Base-by-base conservation (phyloP, 2,329 filamentous ascomycete genomes). In the Cyphellophora europaea region DNA sequence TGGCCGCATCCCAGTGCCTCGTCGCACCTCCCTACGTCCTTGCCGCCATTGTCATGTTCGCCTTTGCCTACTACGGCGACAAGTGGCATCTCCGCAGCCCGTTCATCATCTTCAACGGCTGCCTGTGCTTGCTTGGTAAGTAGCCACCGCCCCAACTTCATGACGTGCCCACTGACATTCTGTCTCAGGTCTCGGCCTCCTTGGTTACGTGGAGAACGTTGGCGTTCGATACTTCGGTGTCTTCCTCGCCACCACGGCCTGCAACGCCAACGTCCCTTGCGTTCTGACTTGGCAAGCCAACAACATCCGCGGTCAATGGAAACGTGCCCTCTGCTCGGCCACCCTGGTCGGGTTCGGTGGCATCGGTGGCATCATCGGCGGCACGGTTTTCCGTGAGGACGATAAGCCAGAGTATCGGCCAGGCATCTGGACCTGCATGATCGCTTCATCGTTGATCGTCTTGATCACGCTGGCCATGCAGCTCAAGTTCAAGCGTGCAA, bases 231-330 rank as follows among this genome's bases (percentile, higher is more conserved):
- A 85, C 57, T 77, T 84, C 42, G 82, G 82, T 36, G 71, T 85
- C 38, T 88, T 88, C 61, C 61, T 88, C 31, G 71, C 76, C n/a
- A 80, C 81, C 0, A 80, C 81, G 0, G 84, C 82, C 5, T 77
- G 79, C 44, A 87, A 87, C 57, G 72, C 78, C 45, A 91, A 91
- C 53, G 67, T 89, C 4, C 85, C 86, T 0, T 68, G 76, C 2
- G 67, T 75, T 30, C 75, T 93, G 64, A 72, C 82, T 0, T 91
- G 85, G 62, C 84, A 89, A 62, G 82, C 83, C 27, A 91, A 89
- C 61, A 93, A 93, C 58, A 80, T 93, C 51, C 77, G 82, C 35
- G 85, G 84, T 0, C 84, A 91, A 61, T 93, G 84, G 83, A 93
- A 89, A 63, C 75, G 86, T 31, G 84, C 84, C 1, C 79, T 49